Evolutionary conservation across 2,329 filamentous ascomycete species (phyloP).

Genomic region (Ciborinia camelliae): DNA sequence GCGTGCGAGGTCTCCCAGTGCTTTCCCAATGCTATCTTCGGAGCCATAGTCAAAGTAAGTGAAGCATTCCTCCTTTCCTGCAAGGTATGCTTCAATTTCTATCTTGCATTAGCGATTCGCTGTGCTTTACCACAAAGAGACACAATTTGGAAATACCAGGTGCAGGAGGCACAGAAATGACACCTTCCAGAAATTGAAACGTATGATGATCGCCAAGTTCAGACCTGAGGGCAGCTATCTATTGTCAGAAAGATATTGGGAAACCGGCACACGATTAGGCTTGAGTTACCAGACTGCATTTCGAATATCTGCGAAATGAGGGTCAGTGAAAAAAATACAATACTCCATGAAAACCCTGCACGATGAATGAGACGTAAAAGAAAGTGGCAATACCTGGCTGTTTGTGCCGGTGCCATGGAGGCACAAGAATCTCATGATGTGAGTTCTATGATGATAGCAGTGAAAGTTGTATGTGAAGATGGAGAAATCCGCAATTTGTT

Average conservation of each 20-base stretch:
- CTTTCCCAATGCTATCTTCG: background rate
- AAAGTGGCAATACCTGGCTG: background rate
- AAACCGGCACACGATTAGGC: background rate
- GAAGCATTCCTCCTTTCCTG: background rate
- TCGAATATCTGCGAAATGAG: background rate
- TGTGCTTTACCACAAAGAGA: background rate
- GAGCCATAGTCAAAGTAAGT: background rate
- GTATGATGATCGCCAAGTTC: slow-evolving; percentile 4
- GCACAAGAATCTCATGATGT: slow-evolving; percentile 5
- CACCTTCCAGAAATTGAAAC: background rate
- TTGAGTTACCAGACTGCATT: background rate
- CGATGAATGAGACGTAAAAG: background rate
- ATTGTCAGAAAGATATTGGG: background rate
- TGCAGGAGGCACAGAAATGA: background rate
- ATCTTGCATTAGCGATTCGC: background rate
- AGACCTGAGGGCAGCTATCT: background rate
- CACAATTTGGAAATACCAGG: background rate
- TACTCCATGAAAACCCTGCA: background rate
- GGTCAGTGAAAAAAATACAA: background rate
- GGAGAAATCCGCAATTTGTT: background rate
- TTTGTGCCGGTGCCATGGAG: slow-evolving; percentile 8
- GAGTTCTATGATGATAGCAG: background rate
- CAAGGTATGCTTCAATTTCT: background rate
- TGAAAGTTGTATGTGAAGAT: background rate
- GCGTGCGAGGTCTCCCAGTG: background rate